A percentile compares a stretch with the other conserved stretches of the same genome.
Evolutionary conservation across 2,329 filamentous ascomycete species (phyloP).

Genomic region (Corinectria fuckeliana): DNA sequence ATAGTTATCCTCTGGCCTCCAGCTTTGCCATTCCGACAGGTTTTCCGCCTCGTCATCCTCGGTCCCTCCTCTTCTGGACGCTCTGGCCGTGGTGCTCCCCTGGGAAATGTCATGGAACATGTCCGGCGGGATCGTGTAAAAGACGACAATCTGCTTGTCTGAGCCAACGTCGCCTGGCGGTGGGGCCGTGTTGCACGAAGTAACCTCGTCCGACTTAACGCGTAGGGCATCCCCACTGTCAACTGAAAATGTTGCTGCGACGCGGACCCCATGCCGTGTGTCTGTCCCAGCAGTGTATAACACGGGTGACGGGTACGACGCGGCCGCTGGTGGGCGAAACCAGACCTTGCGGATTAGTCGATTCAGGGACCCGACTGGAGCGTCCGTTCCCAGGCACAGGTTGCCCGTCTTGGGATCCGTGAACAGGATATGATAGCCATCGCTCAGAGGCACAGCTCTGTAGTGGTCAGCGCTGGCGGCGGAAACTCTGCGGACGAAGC

Average conservation of each 20-base stretch:
- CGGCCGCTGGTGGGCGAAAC: constrained; percentile 48
- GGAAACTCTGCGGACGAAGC: constrained; percentile 40
- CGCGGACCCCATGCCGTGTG: constrained; percentile 61
- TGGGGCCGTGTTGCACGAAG: constrained; percentile 8
- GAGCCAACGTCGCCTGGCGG: constrained; percentile 10
- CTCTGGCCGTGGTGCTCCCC: constrained; percentile 13
- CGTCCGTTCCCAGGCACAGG: constrained; percentile 67
- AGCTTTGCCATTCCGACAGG: constrained; percentile 22
- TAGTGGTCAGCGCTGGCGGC: constrained; percentile 64
- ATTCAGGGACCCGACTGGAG: constrained; percentile 57
- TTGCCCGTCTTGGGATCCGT: constrained; percentile 63
- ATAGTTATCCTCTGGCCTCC: constrained; percentile 31
- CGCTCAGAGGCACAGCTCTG: constrained; percentile 67
- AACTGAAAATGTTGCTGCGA: constrained; percentile 61
- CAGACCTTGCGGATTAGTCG: constrained; percentile 64
- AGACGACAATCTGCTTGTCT: constrained; percentile 54
- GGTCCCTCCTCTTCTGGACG: background rate
- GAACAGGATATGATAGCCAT: constrained; percentile 70
- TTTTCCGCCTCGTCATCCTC: constrained; percentile 11
- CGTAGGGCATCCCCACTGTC: constrained; percentile 21
- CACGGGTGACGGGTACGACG: constrained; percentile 48
- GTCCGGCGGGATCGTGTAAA: constrained; percentile 68
- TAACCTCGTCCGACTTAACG: constrained; percentile 11
- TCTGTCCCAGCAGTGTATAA: constrained; percentile 65
- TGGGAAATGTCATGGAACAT: constrained; percentile 50